Evolutionary conservation across 164 flowering plant species (phyloP).

Genomic region (Annona cherimola): DNA sequence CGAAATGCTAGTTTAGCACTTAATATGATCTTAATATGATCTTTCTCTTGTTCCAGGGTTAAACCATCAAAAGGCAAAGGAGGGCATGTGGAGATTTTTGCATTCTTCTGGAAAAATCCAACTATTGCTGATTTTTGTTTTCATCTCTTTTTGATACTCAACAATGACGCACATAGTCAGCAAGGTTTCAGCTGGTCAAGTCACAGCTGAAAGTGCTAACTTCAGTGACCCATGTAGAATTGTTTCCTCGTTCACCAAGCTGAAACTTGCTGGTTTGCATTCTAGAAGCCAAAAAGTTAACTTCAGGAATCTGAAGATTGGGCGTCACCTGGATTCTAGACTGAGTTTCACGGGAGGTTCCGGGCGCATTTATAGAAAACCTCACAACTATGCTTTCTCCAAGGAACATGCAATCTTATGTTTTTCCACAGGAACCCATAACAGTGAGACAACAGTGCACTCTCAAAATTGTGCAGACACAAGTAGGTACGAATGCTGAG

Average conservation of each 20-base stretch:
- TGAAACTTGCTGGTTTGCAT: constrained; percentile 26
- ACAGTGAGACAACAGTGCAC: constrained; percentile 44
- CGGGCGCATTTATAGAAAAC: constrained; percentile 27
- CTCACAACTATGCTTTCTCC: constrained; percentile 11
- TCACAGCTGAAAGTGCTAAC: constrained; percentile 23
- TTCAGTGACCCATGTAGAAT: constrained; percentile 26
- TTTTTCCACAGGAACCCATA: constrained; percentile 37
- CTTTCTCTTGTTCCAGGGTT: constrained; percentile 16
- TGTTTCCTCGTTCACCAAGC: constrained; percentile 32
- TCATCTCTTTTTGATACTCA: constrained; percentile 14
- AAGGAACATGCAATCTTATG: constrained; percentile 38
- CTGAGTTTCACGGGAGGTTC: constrained; percentile 18
- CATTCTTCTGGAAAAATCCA: neutral
- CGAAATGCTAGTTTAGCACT: neutral
- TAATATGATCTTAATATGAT: neutral
- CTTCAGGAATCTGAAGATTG: constrained; percentile 25
- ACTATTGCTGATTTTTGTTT: constrained; percentile 5
- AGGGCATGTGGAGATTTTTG: constrained; percentile 15
- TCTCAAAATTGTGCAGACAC: constrained; percentile 35
- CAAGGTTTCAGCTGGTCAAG: constrained; percentile 32
- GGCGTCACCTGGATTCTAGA: constrained; percentile 24
- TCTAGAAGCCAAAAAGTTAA: constrained; percentile 27
- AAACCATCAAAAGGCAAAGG: constrained; percentile 13
- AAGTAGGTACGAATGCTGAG: constrained; percentile 38
- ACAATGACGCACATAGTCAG: constrained; percentile 40